Evolutionary conservation across 139 green algal genomes (phyloP).

Genomic region (Diplosphaera chodatii): DNA sequence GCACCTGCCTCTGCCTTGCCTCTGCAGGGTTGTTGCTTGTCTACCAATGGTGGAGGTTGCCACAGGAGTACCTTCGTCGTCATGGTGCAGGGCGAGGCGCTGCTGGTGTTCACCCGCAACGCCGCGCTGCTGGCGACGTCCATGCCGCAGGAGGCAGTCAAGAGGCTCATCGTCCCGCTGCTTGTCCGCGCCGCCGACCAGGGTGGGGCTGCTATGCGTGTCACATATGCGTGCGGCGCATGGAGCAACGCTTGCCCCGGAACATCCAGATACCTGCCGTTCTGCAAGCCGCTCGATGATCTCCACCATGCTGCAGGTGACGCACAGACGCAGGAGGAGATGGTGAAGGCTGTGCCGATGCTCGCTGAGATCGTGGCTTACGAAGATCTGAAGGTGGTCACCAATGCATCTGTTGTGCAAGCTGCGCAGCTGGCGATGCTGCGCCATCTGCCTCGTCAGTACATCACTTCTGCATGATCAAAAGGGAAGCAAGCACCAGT

Average conservation of each 20-base stretch:
- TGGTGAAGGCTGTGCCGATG: conserved; percentile 23
- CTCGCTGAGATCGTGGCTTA: conserved; percentile 27
- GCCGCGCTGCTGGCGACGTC: conserved; percentile 21
- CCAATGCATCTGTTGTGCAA: no score
- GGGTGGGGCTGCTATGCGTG: background rate
- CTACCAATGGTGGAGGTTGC: no score
- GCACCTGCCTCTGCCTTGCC: no score
- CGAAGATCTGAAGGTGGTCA: conserved; percentile 13
- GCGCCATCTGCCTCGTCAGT: no score
- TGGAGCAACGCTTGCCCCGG: no score
- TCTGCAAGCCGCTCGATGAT: no score
- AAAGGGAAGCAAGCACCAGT: no score
- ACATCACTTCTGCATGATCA: no score
- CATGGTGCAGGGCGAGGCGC: conserved; percentile 36
- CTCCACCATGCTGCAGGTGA: conserved; percentile 16
- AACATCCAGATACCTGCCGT: no score
- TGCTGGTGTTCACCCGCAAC: conserved; percentile 39
- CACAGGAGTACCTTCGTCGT: conserved; percentile 2
- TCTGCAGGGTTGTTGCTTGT: no score
- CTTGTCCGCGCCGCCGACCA: conserved; percentile 28
- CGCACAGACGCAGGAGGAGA: conserved; percentile 46
- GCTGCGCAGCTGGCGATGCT: no score
- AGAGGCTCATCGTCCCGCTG: conserved; percentile 39
- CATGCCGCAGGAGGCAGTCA: conserved; percentile 24
- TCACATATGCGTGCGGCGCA: no score